Percentiles rank a stretch among this genome's conserved stretches.
These are phyloP conservation scores for Auricularia cornea DNA, from an alignment of 768 basidiomycete species.

Conservation along the genomic window DNA sequence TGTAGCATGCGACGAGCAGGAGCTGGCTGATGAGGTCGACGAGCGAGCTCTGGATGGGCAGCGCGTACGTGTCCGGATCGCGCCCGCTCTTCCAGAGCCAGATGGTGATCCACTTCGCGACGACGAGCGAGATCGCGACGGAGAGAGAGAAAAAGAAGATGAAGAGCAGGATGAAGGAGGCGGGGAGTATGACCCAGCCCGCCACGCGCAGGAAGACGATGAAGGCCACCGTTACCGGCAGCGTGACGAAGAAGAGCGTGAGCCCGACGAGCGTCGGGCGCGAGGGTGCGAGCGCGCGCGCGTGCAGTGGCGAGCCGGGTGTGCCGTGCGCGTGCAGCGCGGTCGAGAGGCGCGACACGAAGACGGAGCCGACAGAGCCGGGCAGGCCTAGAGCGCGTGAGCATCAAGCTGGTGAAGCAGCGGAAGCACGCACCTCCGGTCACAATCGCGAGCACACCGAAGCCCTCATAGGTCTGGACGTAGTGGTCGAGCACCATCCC, in stretches of 20 bases:
- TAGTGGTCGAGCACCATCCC: constrained; percentile 90
- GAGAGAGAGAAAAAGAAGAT: constrained; percentile 66
- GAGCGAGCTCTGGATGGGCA: constrained; percentile 86
- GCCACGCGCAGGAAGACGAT: constrained; percentile 52
- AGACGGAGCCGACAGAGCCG: constrained; percentile 84
- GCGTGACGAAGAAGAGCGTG: constrained; percentile 63
- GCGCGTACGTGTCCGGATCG: constrained; percentile 88
- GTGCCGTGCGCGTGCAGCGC: constrained; percentile 52
- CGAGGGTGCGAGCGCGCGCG: constrained; percentile 9
- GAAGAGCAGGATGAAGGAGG: constrained; percentile 60
- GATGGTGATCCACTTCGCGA: constrained; percentile 60
- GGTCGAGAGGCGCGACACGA: constrained; percentile 86
- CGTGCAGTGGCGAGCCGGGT: constrained; percentile 11
- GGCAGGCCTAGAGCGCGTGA: constrained; percentile 50
- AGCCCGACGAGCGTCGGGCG: constrained; percentile 49
- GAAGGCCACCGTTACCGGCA: constrained; percentile 77
- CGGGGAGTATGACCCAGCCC: constrained; percentile 70
- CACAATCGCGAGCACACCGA: constrained; percentile 77
- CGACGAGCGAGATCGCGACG: constrained; percentile 57
- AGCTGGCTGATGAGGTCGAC: constrained; percentile 81
- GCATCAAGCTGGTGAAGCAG: constrained; percentile 16
- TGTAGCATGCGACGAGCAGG: constrained; percentile 68
- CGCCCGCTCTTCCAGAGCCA: constrained; percentile 68
- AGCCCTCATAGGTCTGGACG: constrained; percentile 80
- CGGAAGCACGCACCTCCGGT: constrained; percentile 60